These are phyloP conservation scores for Parathielavia appendiculata DNA, from an alignment of 495 filamentous ascomycete species.

Conservation along the genomic window DNA sequence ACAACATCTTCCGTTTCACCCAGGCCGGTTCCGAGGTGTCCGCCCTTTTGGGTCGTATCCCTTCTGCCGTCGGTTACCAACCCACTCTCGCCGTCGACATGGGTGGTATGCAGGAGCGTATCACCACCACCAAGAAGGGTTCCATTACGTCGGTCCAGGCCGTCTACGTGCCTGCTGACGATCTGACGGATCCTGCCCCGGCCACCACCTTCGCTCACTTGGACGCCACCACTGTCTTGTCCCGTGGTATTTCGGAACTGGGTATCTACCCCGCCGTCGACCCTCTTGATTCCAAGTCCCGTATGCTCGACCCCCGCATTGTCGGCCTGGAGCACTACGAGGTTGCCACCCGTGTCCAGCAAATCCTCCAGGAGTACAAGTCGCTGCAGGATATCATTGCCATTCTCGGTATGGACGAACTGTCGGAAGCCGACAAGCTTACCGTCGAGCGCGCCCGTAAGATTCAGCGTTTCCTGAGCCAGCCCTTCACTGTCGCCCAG, in stretches of 20 bases:
- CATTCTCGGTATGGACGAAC: slow-evolving; percentile 99
- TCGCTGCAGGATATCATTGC: slow-evolving; percentile 99
- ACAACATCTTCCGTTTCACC: slow-evolving; percentile 99
- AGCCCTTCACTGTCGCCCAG: slow-evolving; percentile 98
- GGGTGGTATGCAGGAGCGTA: slow-evolving; percentile 99
- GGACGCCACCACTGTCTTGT: slow-evolving; percentile 99
- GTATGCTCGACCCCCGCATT: slow-evolving; percentile 98
- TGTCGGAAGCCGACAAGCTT: slow-evolving; percentile 97
- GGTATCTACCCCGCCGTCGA: slow-evolving; percentile 99
- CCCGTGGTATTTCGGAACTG: slow-evolving; percentile 99
- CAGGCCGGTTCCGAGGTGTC: slow-evolving; percentile 99
- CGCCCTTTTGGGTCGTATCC: slow-evolving; percentile 98
- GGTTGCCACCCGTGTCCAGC: slow-evolving; percentile 89
- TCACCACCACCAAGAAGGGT: slow-evolving; percentile 98
- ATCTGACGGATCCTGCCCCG: slow-evolving; percentile 99
- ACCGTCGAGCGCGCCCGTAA: slow-evolving; percentile 99
- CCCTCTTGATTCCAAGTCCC: slow-evolving; percentile 97
- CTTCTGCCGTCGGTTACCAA: slow-evolving; percentile 99
- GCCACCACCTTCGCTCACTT: slow-evolving; percentile 99
- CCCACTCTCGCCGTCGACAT: slow-evolving; percentile 99
- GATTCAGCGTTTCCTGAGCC: slow-evolving; percentile 97
- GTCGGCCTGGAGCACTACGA: slow-evolving; percentile 97
- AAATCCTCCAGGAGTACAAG: slow-evolving; percentile 99
- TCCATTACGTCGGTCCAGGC: slow-evolving; percentile 99
- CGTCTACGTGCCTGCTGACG: slow-evolving; percentile 99